Percentiles rank a stretch among this genome's conserved stretches.
Evolutionary conservation across 2,329 filamentous ascomycete species (phyloP).

Genomic region (Calonectria hawksworthii): DNA sequence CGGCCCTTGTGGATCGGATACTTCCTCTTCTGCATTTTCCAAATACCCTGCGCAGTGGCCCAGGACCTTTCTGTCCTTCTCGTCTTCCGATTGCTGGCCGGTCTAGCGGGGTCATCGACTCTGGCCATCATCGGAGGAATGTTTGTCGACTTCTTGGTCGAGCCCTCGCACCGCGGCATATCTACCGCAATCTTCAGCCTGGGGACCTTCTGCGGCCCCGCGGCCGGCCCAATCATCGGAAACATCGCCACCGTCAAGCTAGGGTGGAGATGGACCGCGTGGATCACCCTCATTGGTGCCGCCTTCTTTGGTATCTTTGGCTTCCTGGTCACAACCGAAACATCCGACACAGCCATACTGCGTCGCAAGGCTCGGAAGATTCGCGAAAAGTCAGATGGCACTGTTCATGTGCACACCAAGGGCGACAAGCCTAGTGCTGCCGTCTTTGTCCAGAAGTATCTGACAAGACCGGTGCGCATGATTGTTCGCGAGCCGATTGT

Average conservation of each 20-base stretch:
- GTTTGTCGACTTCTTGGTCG: neutral
- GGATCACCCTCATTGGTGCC: neutral
- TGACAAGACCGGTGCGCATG: neutral
- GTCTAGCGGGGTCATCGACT: neutral
- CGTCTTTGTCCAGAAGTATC: neutral
- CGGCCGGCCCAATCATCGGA: neutral
- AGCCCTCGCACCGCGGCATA: slow-evolving; percentile 2
- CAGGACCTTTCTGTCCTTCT: neutral
- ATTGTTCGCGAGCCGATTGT: neutral
- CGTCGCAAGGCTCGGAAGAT: neutral
- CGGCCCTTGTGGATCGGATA: slow-evolving; percentile 3
- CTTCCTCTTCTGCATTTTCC: slow-evolving; percentile 3
- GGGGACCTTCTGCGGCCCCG: neutral
- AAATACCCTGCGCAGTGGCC: neutral
- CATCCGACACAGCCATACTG: neutral
- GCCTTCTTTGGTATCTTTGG: neutral
- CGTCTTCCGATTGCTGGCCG: neutral
- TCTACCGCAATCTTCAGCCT: neutral
- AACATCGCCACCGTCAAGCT: neutral
- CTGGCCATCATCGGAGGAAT: neutral
- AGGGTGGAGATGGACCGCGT: neutral
- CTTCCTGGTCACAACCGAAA: neutral
- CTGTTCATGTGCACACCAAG: neutral
- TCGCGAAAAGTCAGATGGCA: neutral
- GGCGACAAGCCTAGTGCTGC: neutral